Conservation (phyloP, 495 filamentous ascomycete genomes). For the Xylaria curta region DNA sequence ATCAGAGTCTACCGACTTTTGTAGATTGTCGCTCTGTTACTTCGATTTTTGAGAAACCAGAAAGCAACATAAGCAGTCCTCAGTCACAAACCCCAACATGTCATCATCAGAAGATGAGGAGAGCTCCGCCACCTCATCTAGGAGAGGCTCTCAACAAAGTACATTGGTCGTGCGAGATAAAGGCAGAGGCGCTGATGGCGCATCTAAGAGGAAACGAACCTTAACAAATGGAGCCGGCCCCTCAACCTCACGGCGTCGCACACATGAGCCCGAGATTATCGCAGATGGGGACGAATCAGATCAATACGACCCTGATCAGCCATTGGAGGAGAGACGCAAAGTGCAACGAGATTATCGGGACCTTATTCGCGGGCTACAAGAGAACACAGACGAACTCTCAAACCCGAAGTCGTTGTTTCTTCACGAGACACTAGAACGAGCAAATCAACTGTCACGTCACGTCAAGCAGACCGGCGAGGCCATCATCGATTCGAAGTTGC, state of each 20-base stretch:
- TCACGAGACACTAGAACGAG: conserved; percentile 63
- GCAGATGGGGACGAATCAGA: conserved; percentile 54
- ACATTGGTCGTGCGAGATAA: conserved; percentile 42
- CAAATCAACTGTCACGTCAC: conserved; percentile 66
- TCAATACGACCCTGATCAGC: conserved; percentile 87
- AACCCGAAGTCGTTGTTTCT: conserved; percentile 67
- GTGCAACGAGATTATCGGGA: conserved; percentile 73
- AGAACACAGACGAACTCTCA: conserved; percentile 72
- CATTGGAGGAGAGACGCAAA: conserved; percentile 74
- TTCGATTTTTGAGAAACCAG: not conserved
- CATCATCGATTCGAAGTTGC: conserved; percentile 82
- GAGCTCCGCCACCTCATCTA: conserved; percentile 27
- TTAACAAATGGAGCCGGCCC: conserved; percentile 52
- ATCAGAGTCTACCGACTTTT: not conserved
- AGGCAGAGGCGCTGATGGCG: conserved; percentile 42
- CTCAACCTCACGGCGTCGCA: conserved; percentile 46
- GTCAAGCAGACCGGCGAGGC: conserved; percentile 96
- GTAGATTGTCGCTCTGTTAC: not conserved
- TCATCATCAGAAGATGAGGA: conserved; percentile 32
- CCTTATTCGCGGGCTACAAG: conserved; percentile 69
- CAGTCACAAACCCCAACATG: conserved; percentile 25
- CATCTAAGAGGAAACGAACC: conserved; percentile 59
- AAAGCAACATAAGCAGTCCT: no score
- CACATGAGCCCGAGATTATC: conserved; percentile 42
- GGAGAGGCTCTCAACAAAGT: conserved; percentile 29